These are phyloP conservation scores for Fraxinus baroniana DNA, from an alignment of 305 asterid species.

Conservation along the genomic window DNA sequence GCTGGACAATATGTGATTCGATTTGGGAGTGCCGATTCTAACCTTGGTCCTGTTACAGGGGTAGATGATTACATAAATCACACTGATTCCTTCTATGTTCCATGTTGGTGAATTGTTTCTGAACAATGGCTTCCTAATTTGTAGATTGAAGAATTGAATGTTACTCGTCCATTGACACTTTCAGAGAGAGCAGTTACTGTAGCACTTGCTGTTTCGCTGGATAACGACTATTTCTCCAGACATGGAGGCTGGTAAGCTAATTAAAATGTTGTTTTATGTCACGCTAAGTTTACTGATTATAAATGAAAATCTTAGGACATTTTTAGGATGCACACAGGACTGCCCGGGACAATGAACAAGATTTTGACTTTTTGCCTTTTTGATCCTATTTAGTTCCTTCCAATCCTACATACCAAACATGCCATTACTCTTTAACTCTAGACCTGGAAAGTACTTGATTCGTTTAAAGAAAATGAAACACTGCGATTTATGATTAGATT, in stretches of 20 bases:
- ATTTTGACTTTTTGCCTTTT: neutral
- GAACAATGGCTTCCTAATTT: slow-evolving; percentile 22
- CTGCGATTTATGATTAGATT: neutral
- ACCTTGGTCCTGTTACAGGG: slow-evolving; percentile 53
- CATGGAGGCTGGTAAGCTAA: slow-evolving; percentile 88
- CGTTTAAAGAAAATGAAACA: neutral
- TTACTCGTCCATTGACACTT: slow-evolving; percentile 64
- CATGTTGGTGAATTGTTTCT: slow-evolving; percentile 17
- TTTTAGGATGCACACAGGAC: neutral
- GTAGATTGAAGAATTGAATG: slow-evolving; percentile 73
- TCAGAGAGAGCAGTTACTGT: slow-evolving; percentile 91
- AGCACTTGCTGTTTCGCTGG: slow-evolving; percentile 89
- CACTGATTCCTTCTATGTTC: neutral
- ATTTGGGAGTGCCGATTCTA: slow-evolving; percentile 68
- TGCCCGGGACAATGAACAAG: neutral
- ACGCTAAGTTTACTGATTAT: neutral
- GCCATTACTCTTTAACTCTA: neutral
- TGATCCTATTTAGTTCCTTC: neutral
- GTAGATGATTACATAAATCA: slow-evolving; percentile 41
- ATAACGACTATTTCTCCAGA: slow-evolving; percentile 90
- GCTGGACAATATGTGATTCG: slow-evolving; percentile 98
- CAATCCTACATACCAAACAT: neutral
- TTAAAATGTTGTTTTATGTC: neutral
- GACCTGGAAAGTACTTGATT: neutral
- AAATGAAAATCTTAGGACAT: neutral